These are phyloP conservation scores for Vigna angularis DNA, from an alignment of 306 rosid genomes.

Conservation along the genomic window DNA sequence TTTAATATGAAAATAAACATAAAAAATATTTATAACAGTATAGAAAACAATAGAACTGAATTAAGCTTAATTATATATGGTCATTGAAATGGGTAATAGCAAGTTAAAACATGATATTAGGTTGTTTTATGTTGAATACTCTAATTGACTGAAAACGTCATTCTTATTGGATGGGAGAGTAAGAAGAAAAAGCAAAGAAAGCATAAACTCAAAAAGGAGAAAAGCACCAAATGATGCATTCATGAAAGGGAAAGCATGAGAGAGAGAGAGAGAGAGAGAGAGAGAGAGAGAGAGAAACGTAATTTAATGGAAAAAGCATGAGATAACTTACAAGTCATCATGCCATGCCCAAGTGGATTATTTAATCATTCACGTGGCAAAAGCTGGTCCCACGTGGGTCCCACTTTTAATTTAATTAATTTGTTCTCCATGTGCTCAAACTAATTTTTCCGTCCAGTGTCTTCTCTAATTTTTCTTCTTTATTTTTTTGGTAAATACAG, in stretches of 20 bases:
- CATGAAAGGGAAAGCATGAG: conserved; percentile 60
- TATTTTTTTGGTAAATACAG: no score
- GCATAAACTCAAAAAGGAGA: conserved; percentile 61
- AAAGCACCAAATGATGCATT: conserved; percentile 71
- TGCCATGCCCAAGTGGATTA: conserved; percentile 59
- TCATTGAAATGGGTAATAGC: no score
- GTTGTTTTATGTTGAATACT: background rate
- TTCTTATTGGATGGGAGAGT: conserved; percentile 9
- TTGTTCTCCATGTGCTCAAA: conserved; percentile 27
- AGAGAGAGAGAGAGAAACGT: background rate
- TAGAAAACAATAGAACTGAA: background rate
- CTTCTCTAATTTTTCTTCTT: background rate
- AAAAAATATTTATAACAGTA: background rate
- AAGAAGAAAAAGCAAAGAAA: conserved; percentile 33
- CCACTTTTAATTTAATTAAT: conserved; percentile 18
- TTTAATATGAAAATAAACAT: background rate
- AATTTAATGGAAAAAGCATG: conserved; percentile 49
- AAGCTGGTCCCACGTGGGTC: conserved; percentile 82
- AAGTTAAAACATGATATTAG: no score
- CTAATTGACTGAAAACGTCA: background rate
- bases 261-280: background rate
- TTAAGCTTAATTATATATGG: background rate
- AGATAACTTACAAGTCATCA: conserved; percentile 52
- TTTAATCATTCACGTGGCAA: conserved; percentile 63
- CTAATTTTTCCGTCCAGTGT: background rate